phyloP scores from a whole-genome alignment of 1,139 yeast species.

The Nadsonia commutata region DNA sequence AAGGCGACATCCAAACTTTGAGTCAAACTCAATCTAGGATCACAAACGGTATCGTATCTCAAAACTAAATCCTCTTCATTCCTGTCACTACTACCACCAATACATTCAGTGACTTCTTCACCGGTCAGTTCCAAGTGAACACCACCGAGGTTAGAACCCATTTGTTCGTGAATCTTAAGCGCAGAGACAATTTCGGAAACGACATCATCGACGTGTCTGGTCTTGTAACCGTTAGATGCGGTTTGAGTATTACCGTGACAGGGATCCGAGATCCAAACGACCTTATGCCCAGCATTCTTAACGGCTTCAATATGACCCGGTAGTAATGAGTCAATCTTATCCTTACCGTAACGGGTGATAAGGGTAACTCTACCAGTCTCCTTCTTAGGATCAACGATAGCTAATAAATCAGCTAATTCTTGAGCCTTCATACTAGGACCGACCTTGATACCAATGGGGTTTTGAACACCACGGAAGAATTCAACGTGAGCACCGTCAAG shows the following conservation, averaged over 20 bases:
- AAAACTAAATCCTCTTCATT: slow-evolving; percentile 27
- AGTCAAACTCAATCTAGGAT: slow-evolving; percentile 27
- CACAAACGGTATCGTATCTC: slow-evolving; percentile 31
- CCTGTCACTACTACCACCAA: slow-evolving; percentile 29
- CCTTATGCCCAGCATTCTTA: slow-evolving; percentile 25
- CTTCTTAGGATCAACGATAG: slow-evolving; percentile 27
- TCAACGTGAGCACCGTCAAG: slow-evolving; percentile 32
- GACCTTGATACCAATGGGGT: slow-evolving; percentile 31
- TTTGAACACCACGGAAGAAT: slow-evolving; percentile 29
- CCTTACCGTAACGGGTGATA: slow-evolving; percentile 29
- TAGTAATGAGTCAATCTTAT: slow-evolving; percentile 22
- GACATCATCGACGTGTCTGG: slow-evolving; percentile 30
- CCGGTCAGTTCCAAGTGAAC: slow-evolving; percentile 31
- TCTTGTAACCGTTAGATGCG: slow-evolving; percentile 27
- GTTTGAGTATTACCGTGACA: slow-evolving; percentile 32
- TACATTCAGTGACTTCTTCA: slow-evolving; percentile 31
- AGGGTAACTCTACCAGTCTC: slow-evolving; percentile 29
- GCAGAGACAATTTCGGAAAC: slow-evolving; percentile 26
- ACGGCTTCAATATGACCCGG: slow-evolving; percentile 29
- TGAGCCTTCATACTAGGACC: slow-evolving; percentile 28
- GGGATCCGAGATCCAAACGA: slow-evolving; percentile 30
- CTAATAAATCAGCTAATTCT: slow-evolving; percentile 25
- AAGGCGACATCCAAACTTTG: slow-evolving; percentile 31
- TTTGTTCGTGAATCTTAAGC: slow-evolving; percentile 23
- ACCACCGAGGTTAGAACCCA: slow-evolving; percentile 25